These are phyloP conservation scores for Neurospora sublineolata DNA, from an alignment of 495 filamentous ascomycete species.

Conservation along the genomic window DNA sequence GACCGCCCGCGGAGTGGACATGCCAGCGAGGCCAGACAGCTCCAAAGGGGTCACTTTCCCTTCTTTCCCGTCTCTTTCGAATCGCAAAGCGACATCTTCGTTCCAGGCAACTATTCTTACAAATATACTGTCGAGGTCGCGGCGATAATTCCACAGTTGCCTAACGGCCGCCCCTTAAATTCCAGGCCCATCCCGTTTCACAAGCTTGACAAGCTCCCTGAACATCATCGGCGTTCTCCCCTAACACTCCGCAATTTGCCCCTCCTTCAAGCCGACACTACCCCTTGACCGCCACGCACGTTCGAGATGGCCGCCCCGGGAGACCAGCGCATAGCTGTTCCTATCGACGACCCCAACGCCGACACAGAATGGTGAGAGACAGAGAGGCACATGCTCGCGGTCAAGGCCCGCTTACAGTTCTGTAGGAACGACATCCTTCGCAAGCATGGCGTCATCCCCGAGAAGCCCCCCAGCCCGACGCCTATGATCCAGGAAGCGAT, in stretches of 20 bases:
- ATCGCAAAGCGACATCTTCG: background rate
- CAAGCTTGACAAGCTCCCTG: background rate
- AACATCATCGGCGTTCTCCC: background rate
- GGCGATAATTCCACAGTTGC: background rate
- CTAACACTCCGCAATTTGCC: background rate
- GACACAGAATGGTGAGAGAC: slow-evolving; percentile 85
- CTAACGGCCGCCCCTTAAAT: background rate
- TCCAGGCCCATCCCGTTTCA: background rate
- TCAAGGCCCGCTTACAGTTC: slow-evolving; percentile 5
- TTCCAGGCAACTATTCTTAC: background rate
- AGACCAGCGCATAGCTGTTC: slow-evolving; percentile 57
- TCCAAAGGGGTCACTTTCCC: background rate
- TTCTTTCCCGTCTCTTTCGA: background rate
- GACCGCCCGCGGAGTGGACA: background rate
- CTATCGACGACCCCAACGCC: slow-evolving; percentile 88
- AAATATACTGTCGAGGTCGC: background rate
- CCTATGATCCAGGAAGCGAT: slow-evolving; percentile 95
- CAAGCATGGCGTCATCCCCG: slow-evolving; percentile 89
- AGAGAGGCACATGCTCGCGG: background rate
- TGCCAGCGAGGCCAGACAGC: background rate
- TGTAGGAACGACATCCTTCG: slow-evolving; percentile 96
- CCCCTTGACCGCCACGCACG: background rate
- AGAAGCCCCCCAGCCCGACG: slow-evolving; percentile 89
- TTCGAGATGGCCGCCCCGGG: slow-evolving; percentile 59
- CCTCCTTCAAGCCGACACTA: background rate